phyloP scores from a whole-genome alignment of 176 grass and related monocot species.

The Aechmea fasciata region DNA sequence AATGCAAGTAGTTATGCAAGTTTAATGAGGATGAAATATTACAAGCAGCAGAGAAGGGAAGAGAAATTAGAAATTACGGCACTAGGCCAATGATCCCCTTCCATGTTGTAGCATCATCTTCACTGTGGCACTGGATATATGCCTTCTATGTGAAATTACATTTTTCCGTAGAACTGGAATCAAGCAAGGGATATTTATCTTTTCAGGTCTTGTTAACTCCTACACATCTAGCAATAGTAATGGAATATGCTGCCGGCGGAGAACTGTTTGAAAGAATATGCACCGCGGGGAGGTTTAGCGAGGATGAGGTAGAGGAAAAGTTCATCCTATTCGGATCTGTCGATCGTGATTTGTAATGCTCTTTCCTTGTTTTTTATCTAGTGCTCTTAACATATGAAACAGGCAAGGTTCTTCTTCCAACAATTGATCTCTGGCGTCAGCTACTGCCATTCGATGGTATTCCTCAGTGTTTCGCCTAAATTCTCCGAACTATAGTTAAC shows the following conservation, averaged over 20 bases:
- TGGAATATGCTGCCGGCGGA: constrained; percentile 97
- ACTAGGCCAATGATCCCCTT: too few relatives aligned
- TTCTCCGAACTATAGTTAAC: not conserved
- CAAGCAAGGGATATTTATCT: constrained; percentile 29
- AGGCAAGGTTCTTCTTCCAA: constrained; percentile 99
- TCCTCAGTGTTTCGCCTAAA: not conserved
- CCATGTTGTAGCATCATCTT: too few relatives aligned
- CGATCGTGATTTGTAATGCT: not conserved
- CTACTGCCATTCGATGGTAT: constrained; percentile 98
- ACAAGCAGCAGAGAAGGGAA: too few relatives aligned
- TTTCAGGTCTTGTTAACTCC: constrained; percentile 95
- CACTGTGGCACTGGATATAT: not conserved
- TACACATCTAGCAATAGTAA: constrained; percentile 98
- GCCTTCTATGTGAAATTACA: constrained; percentile 15
- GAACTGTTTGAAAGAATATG: constrained; percentile 95
- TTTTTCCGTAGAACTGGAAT: constrained; percentile 15
- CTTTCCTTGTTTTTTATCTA: constrained; percentile 14
- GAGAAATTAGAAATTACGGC: too few relatives aligned
- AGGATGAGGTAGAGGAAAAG: constrained; percentile 68
- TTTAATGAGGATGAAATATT: too few relatives aligned
- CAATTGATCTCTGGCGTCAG: constrained; percentile 96
- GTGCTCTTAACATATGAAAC: constrained; percentile 7
- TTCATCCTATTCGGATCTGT: not conserved
- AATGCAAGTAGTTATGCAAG: too few relatives aligned
- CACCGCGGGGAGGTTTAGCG: constrained; percentile 79